A percentile compares a stretch with the other conserved stretches of the same genome.
phyloP scores from a whole-genome alignment of 2,329 filamentous ascomycete genomes.

The Cladosporium sphaerospermum region DNA sequence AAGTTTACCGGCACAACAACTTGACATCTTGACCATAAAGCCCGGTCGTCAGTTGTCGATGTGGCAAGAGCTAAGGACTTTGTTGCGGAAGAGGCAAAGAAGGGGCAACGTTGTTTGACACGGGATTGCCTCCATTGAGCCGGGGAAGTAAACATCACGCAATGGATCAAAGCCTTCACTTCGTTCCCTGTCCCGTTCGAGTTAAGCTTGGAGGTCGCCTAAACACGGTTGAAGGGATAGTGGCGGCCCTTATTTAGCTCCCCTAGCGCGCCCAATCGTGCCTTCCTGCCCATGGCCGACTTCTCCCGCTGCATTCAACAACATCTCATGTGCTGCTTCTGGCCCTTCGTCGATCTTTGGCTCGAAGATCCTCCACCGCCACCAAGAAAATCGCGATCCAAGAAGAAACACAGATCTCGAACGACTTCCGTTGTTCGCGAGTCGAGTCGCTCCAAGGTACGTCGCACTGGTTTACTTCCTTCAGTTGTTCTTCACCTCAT shows the following conservation, averaged over 20 bases:
- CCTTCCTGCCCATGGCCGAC: background rate
- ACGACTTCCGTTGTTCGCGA: slow-evolving; percentile 1
- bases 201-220: no score
- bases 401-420: slow-evolving; percentile 2
- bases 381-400: slow-evolving; percentile 13
- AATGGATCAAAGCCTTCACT: no score
- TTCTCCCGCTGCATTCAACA: slow-evolving; percentile 4
- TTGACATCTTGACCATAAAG: no score
- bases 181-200: no score
- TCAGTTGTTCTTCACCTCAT: background rate
- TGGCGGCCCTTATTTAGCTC: background rate
- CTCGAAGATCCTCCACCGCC: slow-evolving; percentile 21
- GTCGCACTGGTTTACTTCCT: background rate
- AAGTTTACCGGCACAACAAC: no score
- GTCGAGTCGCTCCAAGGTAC: background rate
- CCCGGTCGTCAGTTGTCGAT: no score
- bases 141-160: no score
- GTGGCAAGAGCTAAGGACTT: no score
- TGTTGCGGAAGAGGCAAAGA: no score
- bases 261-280: background rate
- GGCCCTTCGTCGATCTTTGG: slow-evolving; percentile 26
- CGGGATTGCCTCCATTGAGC: no score
- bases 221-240: no score
- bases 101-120: no score
- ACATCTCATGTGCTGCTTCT: slow-evolving; percentile 18